Base-by-base conservation (phyloP, 345 rosid genomes). In the rapeseed (Brassica napus) region DNA sequence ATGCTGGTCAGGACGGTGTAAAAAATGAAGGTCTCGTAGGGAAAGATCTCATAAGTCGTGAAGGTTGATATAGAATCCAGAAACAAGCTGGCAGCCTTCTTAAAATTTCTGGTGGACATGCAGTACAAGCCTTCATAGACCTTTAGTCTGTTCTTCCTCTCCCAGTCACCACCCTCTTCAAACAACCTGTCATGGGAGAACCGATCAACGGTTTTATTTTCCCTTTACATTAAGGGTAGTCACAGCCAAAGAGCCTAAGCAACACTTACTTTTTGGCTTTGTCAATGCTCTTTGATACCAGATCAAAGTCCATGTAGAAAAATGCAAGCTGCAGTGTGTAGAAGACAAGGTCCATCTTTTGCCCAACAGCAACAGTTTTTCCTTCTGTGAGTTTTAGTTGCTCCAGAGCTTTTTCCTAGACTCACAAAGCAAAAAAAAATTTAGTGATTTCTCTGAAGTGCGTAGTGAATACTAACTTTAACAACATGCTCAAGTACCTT, bases 341-440 rank as follows among this genome's bases (percentile, higher is more conserved):
- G 83, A 96, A 96, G 5, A 96, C 97, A 82, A 96, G 81, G 72
- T 92, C 98, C 99, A 96, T 96, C 81, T 91, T 96, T 59, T 93
- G 98, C 58, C 99, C 99, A 66, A 96, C 97, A 2, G 98, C 99
- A 72, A 96, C 99, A 39, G 98, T 96, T 79, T 96, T 96, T 83
- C 90, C 86, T 88, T 96, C 98, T 1, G 98, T 92, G 68, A 89
- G 76, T 82, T 92, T 96, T 16, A 92, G 92, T 86, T 93, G 98
- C 84, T 93, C 99, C 83, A 96, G 67, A 71, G 98, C 91, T 85
- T 88, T 93, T 74, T 88, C 99, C 98, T 95, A n/a, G 18, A 23
- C 31, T 75, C 68, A 70, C 24, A 75, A 34, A 18, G 0, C 57
- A 35, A 69, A 66, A 3, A 79, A 30, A 32, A 18, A 1, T 6